A percentile compares a stretch with the other conserved stretches of the same genome.
phyloP scores from a whole-genome alignment of 2,329 filamentous ascomycete genomes.

The Penicillium sp. region DNA sequence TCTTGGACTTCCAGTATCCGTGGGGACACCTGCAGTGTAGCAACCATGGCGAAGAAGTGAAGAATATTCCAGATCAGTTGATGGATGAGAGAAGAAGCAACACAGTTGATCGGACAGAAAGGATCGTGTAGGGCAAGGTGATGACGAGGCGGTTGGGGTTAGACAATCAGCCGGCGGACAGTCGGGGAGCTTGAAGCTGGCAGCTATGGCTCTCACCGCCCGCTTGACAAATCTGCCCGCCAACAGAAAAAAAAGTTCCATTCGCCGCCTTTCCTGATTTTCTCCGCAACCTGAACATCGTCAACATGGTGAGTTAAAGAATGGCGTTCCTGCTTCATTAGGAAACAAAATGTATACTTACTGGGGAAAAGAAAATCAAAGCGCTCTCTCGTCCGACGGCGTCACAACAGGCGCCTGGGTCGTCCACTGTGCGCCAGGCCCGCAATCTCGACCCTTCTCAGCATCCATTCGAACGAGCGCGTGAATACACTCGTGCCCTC shows the following conservation, averaged over 20 bases:
- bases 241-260: constrained; percentile 30
- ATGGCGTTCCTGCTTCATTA: neutral
- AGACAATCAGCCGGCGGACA: constrained; percentile 7
- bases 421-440: constrained; percentile 41
- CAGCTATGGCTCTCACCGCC: constrained; percentile 29
- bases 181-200: constrained; percentile 25
- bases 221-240: constrained; percentile 28
- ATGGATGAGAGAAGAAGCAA: neutral
- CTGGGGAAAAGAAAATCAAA: constrained; percentile 51
- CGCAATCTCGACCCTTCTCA: constrained; percentile 68
- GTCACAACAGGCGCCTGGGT: constrained; percentile 44
- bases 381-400: constrained; percentile 43
- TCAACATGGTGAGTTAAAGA: constrained; percentile 27
- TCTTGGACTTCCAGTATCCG: constrained; percentile 85
- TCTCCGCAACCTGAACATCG: constrained; percentile 10
- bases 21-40: constrained; percentile 48
- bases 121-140: constrained; percentile 6
- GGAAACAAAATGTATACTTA: constrained; percentile 3
- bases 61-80: neutral
- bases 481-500: constrained; percentile 72
- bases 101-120: neutral
- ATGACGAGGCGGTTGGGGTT: constrained; percentile 17
- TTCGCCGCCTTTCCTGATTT: constrained; percentile 13
- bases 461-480: constrained; percentile 83
- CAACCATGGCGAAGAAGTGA: constrained; percentile 39